Conservation (phyloP, 106 monocot genomes). For the Dendrobium catenatum region DNA sequence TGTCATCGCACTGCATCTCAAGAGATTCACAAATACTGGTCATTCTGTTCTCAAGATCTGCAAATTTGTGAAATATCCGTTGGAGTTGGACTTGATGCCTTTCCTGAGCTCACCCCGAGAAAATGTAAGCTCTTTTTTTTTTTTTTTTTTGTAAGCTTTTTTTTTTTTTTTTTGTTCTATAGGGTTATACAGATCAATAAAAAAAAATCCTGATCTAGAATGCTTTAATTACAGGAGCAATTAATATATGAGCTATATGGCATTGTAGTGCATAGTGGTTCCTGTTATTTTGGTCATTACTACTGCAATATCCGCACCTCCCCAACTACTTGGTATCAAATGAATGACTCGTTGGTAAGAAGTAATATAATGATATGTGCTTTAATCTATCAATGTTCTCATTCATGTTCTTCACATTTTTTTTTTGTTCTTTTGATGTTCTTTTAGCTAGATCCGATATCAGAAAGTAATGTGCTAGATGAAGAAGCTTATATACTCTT, state of each 20-base stretch:
- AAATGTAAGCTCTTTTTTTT: slow-evolving; percentile 12
- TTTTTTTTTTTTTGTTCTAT: not conserved
- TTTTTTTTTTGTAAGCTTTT: not conserved
- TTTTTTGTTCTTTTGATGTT: not conserved
- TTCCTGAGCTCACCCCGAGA: slow-evolving; percentile 28
- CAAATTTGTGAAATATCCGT: slow-evolving; percentile 55
- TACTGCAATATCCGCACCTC: slow-evolving; percentile 46
- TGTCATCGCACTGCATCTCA: slow-evolving; percentile 65
- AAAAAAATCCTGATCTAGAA: not conserved
- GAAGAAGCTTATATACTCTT: slow-evolving; percentile 44
- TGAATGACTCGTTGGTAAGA: slow-evolving; percentile 35
- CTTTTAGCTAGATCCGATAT: slow-evolving; percentile 12
- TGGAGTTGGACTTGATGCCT: slow-evolving; percentile 53
- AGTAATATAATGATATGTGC: not conserved
- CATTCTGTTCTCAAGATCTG: slow-evolving; percentile 31
- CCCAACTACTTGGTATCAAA: slow-evolving; percentile 32
- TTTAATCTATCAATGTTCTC: not conserved
- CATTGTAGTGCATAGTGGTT: slow-evolving; percentile 49
- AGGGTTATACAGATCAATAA: not conserved
- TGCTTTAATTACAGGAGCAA: slow-evolving; percentile 27
- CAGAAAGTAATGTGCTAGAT: slow-evolving; percentile 19
- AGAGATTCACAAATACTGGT: slow-evolving; percentile 49
- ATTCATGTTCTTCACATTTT: not conserved
- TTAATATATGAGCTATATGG: slow-evolving; percentile 52
- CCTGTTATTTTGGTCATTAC: slow-evolving; percentile 43